Conservation (phyloP, 495 filamentous ascomycete species). For the Podospora sp. region DNA sequence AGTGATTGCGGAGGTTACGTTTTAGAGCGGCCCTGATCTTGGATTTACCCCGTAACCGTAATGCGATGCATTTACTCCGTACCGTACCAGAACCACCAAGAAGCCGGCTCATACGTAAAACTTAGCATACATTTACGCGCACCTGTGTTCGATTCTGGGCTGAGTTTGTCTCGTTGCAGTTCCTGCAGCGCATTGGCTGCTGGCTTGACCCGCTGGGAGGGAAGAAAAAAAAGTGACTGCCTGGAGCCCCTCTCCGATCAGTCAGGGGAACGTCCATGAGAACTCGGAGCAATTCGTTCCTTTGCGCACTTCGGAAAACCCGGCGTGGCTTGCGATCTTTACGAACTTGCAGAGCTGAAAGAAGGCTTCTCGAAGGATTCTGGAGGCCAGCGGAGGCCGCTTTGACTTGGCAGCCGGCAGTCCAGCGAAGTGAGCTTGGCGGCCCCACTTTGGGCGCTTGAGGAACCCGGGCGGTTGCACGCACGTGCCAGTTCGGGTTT, state of each 20-base stretch:
- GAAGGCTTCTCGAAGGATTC: constrained; percentile 9
- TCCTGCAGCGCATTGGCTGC: not conserved
- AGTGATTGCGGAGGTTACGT: not conserved
- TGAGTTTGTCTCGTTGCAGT: too few species aligned
- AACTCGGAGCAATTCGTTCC: not conserved
- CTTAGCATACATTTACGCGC: too few species aligned
- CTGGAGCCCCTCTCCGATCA: not conserved
- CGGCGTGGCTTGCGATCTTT: not conserved
- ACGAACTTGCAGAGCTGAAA: not conserved
- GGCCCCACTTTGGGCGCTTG: not conserved
- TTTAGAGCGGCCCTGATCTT: too few species aligned
- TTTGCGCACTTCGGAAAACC: not conserved
- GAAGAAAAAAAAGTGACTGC: not conserved
- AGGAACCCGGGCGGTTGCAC: not conserved
- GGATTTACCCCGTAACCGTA: too few species aligned
- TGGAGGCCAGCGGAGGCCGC: not conserved
- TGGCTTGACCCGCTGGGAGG: not conserved
- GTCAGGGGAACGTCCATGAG: not conserved
- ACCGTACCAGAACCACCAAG: too few species aligned
- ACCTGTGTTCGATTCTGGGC: too few species aligned
- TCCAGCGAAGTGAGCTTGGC: not conserved
- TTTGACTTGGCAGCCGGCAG: not conserved
- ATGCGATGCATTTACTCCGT: too few species aligned
- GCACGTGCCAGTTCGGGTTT: not conserved
- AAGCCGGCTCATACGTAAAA: too few species aligned